Conservation (phyloP, 2,329 filamentous ascomycete species). For the Aspergillus tamarii region DNA sequence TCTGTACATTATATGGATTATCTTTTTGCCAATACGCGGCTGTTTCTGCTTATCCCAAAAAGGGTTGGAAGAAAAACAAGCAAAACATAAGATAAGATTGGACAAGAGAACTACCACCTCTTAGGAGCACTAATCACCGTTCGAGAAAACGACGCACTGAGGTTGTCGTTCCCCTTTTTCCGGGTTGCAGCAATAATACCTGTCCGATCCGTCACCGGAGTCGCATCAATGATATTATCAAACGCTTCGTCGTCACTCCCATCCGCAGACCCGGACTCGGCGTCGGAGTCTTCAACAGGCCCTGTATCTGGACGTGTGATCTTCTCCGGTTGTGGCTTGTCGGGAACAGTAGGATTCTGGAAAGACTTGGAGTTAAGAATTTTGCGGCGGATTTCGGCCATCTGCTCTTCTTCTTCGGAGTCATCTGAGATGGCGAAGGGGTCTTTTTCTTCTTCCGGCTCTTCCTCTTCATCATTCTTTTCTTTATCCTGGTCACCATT, state of each 20-base stretch:
- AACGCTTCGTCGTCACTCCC: slow-evolving; percentile 71
- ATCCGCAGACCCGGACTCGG: slow-evolving; percentile 70
- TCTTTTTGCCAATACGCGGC: background rate
- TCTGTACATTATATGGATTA: background rate
- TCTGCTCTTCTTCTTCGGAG: slow-evolving; percentile 81
- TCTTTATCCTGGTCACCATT: slow-evolving; percentile 49
- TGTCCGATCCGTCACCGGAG: slow-evolving; percentile 82
- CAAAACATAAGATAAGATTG: background rate
- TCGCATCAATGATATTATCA: slow-evolving; percentile 90
- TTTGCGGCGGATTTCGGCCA: slow-evolving; percentile 87
- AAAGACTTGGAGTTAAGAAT: slow-evolving; percentile 94
- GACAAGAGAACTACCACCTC: slow-evolving; percentile 39
- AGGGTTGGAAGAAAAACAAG: background rate
- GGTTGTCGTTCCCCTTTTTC: slow-evolving; percentile 53
- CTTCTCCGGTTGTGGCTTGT: slow-evolving; percentile 62
- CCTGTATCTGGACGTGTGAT: slow-evolving; percentile 62
- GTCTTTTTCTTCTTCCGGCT: slow-evolving; percentile 57
- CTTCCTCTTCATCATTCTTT: slow-evolving; percentile 50
- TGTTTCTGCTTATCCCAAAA: background rate
- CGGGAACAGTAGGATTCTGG: slow-evolving; percentile 56
- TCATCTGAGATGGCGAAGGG: slow-evolving; percentile 78
- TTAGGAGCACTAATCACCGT: slow-evolving; percentile 53
- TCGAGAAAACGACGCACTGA: slow-evolving; percentile 54
- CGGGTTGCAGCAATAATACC: slow-evolving; percentile 69
- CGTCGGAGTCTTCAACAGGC: slow-evolving; percentile 62